Evolutionary conservation across 2,329 filamentous ascomycete species (phyloP).

Genomic region (Aspergillus fumigatiaffinis): DNA sequence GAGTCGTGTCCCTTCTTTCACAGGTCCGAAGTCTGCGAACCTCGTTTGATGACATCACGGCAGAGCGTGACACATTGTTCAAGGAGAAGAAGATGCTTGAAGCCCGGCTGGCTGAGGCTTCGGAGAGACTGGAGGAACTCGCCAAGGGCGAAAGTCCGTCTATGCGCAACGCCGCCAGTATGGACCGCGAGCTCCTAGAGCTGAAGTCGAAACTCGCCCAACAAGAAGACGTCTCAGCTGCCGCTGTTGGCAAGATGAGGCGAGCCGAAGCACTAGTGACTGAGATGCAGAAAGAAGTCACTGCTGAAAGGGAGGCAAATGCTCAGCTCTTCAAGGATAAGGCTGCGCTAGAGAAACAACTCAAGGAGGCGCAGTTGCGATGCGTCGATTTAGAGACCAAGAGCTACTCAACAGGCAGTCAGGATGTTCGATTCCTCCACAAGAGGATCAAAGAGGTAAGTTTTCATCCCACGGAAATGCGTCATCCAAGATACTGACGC

Average conservation of each 20-base stretch:
- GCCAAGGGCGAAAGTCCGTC: conserved; percentile 80
- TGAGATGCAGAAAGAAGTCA: conserved; percentile 91
- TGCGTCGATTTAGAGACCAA: conserved; percentile 95
- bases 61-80: conserved; percentile 77
- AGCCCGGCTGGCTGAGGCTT: conserved; percentile 78
- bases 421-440: conserved; percentile 92
- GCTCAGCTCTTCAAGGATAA: conserved; percentile 85
- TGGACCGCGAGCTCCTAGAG: conserved; percentile 84
- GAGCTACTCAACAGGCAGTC: conserved; percentile 88
- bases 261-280: conserved; percentile 80
- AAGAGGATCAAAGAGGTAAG: conserved; percentile 92
- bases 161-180: conserved; percentile 80
- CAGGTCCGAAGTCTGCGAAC: conserved; percentile 83
- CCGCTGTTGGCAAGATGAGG: conserved; percentile 95
- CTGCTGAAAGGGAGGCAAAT: conserved; percentile 76
- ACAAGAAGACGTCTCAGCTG: conserved; percentile 86
- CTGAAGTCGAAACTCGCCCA: conserved; percentile 85
- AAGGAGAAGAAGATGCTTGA: conserved; percentile 91
- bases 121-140: conserved; percentile 81
- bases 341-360: conserved; percentile 77
- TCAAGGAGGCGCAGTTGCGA: conserved; percentile 85
- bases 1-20: conserved; percentile 83
- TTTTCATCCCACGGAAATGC: neutral
- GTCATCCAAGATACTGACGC: conserved; percentile 16
- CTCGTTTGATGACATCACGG: conserved; percentile 77